These are phyloP conservation scores for Coniosporium apollinis DNA, from an alignment of 495 filamentous ascomycete species.

Conservation along the genomic window DNA sequence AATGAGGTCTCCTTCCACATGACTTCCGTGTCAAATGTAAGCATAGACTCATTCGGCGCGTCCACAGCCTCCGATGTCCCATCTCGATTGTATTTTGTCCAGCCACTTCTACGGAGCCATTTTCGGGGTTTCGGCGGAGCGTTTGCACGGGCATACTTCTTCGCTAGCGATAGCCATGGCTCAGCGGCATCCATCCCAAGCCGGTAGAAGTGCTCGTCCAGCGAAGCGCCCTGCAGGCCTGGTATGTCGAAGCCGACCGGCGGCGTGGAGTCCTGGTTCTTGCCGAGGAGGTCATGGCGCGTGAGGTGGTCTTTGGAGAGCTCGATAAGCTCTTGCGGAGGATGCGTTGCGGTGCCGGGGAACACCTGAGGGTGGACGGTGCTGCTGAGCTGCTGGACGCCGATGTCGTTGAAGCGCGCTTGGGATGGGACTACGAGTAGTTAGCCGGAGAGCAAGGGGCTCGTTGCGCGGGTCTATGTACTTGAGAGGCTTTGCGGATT, in stretches of 20 bases:
- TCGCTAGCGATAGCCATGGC: slow-evolving; percentile 65
- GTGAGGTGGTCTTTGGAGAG: slow-evolving; percentile 70
- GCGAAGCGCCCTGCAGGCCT: slow-evolving; percentile 51
- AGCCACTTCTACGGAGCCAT: slow-evolving; percentile 72
- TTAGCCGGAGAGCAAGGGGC: too few relatives aligned
- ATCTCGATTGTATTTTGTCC: slow-evolving; percentile 79
- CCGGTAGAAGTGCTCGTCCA: slow-evolving; percentile 92
- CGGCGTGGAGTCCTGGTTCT: slow-evolving; percentile 56
- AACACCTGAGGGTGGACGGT: slow-evolving; percentile 78
- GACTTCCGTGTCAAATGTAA: slow-evolving; percentile 93
- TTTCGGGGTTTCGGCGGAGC: slow-evolving; percentile 58
- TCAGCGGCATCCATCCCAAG: slow-evolving; percentile 78
- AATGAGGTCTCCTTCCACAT: slow-evolving; percentile 85
- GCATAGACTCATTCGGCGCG: slow-evolving; percentile 58
- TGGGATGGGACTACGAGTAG: slow-evolving; percentile 32
- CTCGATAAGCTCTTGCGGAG: slow-evolving; percentile 52
- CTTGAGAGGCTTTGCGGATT: background rate
- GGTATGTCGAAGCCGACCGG: slow-evolving; percentile 82
- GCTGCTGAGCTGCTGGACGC: slow-evolving; percentile 79
- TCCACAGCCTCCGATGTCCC: slow-evolving; percentile 54
- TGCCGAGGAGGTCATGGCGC: slow-evolving; percentile 77
- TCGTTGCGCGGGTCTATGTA: slow-evolving; percentile 2
- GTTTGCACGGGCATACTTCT: slow-evolving; percentile 46
- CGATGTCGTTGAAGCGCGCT: slow-evolving; percentile 75
- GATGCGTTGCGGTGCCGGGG: slow-evolving; percentile 34